Evolutionary conservation across 176 grass and related monocot genomes (phyloP), one percentile per base, ranked within the genome.

Genomic region (Areca catechu): DNA sequence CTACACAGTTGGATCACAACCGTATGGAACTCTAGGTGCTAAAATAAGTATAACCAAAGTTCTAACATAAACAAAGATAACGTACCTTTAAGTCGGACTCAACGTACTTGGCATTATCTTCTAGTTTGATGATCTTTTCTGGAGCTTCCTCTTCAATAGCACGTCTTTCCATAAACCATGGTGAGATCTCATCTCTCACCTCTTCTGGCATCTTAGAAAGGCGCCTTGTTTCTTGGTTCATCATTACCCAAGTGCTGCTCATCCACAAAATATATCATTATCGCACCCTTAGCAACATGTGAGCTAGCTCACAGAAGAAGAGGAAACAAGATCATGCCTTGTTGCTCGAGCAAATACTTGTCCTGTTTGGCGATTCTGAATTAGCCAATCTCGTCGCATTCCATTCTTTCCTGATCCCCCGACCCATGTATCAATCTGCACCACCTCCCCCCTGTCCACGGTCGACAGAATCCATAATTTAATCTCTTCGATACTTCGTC

Each of bases 371-470:
- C 67, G 75, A 4, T 61, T 70, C 0, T 71, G 68, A n/a, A 88
- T 69, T n/a, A 88, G 51, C 85, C 85, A 83, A 22, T 79, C 85
- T 1, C 79, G 76, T 48, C 85, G 52, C 85, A 88, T 88, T 2
- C 85, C 76, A 19, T 88, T 88, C 54, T 88, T 88, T 15, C 85
- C 85, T 15, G 85, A 88, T 51, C 75, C 66, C 24, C 79, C 75
- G 5, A 88, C 85, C 85, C 85, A 83, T 0, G 85, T 88, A 58
- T 88, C 79, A 15, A 88, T 76, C 30, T 83, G 76, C 29, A 88
- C 58, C 54, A 88, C 79, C 68, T 88, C 85, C 48, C 85, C 85
- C 85, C 84, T 87, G 62, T 43, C 34, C 34, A 43, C 34, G 3
- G 34, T 43, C 3, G 10, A 14, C 10, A 14, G 34, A 3, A 12